Percentiles rank a stretch among this genome's conserved stretches.
Evolutionary conservation across 345 rosid species (phyloP).

Genomic region (Euclidium syriacum): DNA sequence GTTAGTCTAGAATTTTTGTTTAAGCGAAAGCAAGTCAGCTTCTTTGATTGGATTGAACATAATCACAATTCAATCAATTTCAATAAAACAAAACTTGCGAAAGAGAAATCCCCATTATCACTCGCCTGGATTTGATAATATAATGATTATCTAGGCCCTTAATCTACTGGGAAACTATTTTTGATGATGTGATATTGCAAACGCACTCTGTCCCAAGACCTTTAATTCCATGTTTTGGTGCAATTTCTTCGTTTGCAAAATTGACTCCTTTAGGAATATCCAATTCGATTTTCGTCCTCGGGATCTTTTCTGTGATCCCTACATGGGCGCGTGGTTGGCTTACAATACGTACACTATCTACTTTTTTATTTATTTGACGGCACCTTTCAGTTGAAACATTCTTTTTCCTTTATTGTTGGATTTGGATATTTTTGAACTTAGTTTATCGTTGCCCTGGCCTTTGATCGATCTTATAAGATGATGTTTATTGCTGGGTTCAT

Average conservation of each 20-base stretch:
- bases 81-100: slow-evolving; percentile 24
- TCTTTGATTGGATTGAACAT: slow-evolving; percentile 24
- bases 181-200: not conserved
- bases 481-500: too few species aligned
- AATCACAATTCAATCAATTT: slow-evolving; percentile 18
- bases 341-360: too few species aligned
- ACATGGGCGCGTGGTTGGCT: not conserved
- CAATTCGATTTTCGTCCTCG: not conserved
- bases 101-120: slow-evolving; percentile 22
- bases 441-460: too few species aligned
- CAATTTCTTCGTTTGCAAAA: slow-evolving; percentile 37
- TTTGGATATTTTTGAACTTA: too few species aligned
- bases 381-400: too few species aligned
- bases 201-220: slow-evolving; percentile 38
- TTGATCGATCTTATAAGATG: too few species aligned
- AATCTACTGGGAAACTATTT: slow-evolving; percentile 19
- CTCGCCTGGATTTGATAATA: slow-evolving; percentile 34
- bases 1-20: not conserved
- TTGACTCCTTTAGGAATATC: not conserved
- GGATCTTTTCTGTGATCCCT: not conserved
- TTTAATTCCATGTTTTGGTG: slow-evolving; percentile 31
- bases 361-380: too few species aligned
- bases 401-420: too few species aligned
- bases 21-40: slow-evolving; percentile 23
- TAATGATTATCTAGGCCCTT: slow-evolving; percentile 33